phyloP scores from a whole-genome alignment of 345 rosid genomes.

The Rhizophora apiculata region DNA sequence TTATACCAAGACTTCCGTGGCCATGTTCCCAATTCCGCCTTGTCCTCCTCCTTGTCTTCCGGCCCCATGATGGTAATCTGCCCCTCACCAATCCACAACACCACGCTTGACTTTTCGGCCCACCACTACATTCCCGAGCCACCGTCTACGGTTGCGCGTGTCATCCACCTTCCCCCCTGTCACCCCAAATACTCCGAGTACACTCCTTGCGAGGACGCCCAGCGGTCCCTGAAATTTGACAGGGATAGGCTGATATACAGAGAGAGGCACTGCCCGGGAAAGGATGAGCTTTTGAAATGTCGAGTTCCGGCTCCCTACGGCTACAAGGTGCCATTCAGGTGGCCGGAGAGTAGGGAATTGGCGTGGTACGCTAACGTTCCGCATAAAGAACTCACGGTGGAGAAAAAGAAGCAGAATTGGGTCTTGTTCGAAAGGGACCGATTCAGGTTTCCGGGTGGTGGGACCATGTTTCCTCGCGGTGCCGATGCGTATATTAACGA shows the following conservation, averaged over 20 bases:
- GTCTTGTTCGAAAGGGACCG: slow-evolving; percentile 58
- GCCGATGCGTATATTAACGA: slow-evolving; percentile 83
- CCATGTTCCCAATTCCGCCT: slow-evolving; percentile 1
- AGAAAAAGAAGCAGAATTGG: slow-evolving; percentile 93
- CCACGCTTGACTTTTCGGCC: slow-evolving; percentile 47
- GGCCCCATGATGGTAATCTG: slow-evolving; percentile 8
- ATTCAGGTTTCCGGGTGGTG: slow-evolving; percentile 90
- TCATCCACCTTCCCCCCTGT: slow-evolving; percentile 52
- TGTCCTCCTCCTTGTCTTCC: slow-evolving; percentile 5
- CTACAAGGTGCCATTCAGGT: slow-evolving; percentile 63
- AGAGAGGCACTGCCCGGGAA: slow-evolving; percentile 76
- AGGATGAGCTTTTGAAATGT: slow-evolving; percentile 48
- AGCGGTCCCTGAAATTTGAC: slow-evolving; percentile 52
- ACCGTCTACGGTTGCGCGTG: slow-evolving; percentile 37
- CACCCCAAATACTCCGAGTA: slow-evolving; percentile 47
- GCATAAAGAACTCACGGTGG: slow-evolving; percentile 76
- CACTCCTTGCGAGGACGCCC: slow-evolving; percentile 73
- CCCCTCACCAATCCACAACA: not conserved
- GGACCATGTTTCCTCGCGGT: slow-evolving; percentile 91
- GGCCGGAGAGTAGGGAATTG: slow-evolving; percentile 84
- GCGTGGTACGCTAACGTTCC: slow-evolving; percentile 95
- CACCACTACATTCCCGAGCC: slow-evolving; percentile 55
- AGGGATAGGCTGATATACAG: slow-evolving; percentile 59
- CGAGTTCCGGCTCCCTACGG: slow-evolving; percentile 80
- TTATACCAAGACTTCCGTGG: slow-evolving; percentile 42